Base-by-base conservation (phyloP, 2,329 filamentous ascomycete species). In the Rhinocladiella similis region DNA sequence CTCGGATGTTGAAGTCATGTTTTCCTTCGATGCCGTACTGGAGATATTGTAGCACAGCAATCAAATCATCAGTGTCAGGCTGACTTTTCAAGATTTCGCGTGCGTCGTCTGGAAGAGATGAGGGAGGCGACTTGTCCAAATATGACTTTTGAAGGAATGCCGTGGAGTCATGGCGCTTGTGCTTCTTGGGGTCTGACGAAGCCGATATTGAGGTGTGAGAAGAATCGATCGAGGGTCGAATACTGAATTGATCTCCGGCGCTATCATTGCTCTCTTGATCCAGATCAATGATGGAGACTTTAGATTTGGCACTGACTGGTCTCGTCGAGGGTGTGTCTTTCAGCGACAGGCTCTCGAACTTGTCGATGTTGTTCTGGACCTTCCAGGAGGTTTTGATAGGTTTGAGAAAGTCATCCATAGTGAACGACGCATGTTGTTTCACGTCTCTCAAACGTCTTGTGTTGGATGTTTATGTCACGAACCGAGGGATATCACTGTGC, bases 51-150 rank as follows among this genome's bases (percentile, higher is more conserved):
- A 91, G 70, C 4, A 79, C 74, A 0, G 73, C 72, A 5, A 78
- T 70, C 1, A 91, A 73, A 2, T 76, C 74, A 9, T 83, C 78
- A 61, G 85, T 80, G 65, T 82, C 80, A 3, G 88, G 88, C 63
- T 90, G 81, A 39, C 72, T 77, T 60, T 80, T 85, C 12, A 91
- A 72, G 2, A 76, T 73, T 39, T 84, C 78, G n/a, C 90, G 71
- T 9, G 79, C 83, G 57, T 85, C 82, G 38, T 73, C 67, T 20
- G 75, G 66, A 10, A 72, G 47, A 12, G 63, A 61, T 13, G 56
- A 35, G n/a, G 56, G 27, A 36, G 58, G 25, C 2, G 41, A 33
- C 1, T 54, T 22, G 16, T 59, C 50, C n/a, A 66, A 42, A 39
- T 66, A 66, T 7, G 56, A 60, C 46, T 63, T 60, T 22, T 64